Evolutionary conservation across 148 eudicot species (phyloP), one percentile per base, ranked within the genome.

Genomic region (Selenicereus undatus): DNA sequence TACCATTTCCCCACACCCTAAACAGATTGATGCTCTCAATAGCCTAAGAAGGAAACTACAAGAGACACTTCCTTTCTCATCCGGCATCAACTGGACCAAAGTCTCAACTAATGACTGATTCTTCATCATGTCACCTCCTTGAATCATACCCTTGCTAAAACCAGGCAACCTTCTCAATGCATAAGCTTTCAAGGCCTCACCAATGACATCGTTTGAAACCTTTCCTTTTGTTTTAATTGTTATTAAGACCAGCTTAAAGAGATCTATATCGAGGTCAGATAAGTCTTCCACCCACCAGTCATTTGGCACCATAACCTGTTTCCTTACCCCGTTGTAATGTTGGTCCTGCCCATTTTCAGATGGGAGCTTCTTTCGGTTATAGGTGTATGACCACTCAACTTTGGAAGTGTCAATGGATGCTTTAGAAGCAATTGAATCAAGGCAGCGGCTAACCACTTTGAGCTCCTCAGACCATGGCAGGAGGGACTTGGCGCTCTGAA

Each of bases 261-360:
- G 78, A 81, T 93, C 97, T 21, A 93, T 80, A 39, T 90, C 90
- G 27, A 95, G 99, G 60, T 93, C 99, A 42, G 92, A 90, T 22
- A 95, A 80, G 80, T 95, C 99, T 85, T 93, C 97, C 0, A 92
- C 94, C 99, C 99, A 95, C 99, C 99, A 95, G 66, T 95, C 99
- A n/a, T 82, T 85, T 8, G 99, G 97, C 81, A 95, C 97, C 12
- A 50, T 48, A 70, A 82, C 91, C 73, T 84, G 90, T 76, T 88
- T 92, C 74, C 86, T 92, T 60, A 91, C 90, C 14, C 98, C 94
- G 50, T 93, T 90, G 85, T 90, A 88, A 10, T 56, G 77, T 11
- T 76, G 81, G 22, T 88, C 91, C 51, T 75, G 81, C n/a, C 91
- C 93, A 68, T 90, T 92, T 79, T 97, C 99, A 4, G 87, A 82